phyloP scores from a whole-genome alignment of 2,329 filamentous ascomycete genomes.

The Calonectria montana region DNA sequence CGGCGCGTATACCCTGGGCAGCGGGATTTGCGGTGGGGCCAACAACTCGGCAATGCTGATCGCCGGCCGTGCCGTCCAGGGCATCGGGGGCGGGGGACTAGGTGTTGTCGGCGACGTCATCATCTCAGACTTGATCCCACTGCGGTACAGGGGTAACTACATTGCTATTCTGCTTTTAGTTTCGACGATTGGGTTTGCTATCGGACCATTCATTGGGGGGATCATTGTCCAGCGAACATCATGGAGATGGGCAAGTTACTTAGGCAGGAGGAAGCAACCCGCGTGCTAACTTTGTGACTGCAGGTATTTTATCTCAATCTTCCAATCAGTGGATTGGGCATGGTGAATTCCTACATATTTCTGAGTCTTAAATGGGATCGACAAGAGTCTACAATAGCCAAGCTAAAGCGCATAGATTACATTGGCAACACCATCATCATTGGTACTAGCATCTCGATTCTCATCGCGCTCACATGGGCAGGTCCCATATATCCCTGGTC shows the following conservation, averaged over 20 bases:
- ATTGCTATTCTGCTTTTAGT: conserved; percentile 48
- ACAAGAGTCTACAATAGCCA: conserved; percentile 35
- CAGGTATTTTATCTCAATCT: conserved; percentile 58
- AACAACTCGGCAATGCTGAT: conserved; percentile 56
- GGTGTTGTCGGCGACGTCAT: conserved; percentile 48
- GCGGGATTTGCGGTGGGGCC: conserved; percentile 58
- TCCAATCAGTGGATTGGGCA: conserved; percentile 49
- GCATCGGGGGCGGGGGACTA: conserved; percentile 46
- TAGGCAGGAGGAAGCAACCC: accelerated
- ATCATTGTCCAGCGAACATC: conserved; percentile 40
- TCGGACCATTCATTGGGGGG: conserved; percentile 50
- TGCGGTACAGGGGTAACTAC: conserved; percentile 59
- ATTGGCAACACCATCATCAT: conserved; percentile 57
- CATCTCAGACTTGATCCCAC: conserved; percentile 59
- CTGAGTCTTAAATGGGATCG: conserved; percentile 50
- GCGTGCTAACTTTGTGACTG: background rate
- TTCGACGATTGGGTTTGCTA: conserved; percentile 48
- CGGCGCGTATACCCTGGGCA: conserved; percentile 62
- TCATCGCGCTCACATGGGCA: conserved; percentile 58
- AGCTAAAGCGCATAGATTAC: conserved; percentile 55
- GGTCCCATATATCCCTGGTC: conserved; percentile 57
- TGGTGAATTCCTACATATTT: conserved; percentile 48
- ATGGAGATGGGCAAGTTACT: conserved; percentile 53
- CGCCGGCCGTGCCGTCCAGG: conserved; percentile 55
- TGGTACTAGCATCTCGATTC: conserved; percentile 50